Evolutionary conservation across 768 basidiomycete genomes (phyloP).

Genomic region (Pluteus cervinus): DNA sequence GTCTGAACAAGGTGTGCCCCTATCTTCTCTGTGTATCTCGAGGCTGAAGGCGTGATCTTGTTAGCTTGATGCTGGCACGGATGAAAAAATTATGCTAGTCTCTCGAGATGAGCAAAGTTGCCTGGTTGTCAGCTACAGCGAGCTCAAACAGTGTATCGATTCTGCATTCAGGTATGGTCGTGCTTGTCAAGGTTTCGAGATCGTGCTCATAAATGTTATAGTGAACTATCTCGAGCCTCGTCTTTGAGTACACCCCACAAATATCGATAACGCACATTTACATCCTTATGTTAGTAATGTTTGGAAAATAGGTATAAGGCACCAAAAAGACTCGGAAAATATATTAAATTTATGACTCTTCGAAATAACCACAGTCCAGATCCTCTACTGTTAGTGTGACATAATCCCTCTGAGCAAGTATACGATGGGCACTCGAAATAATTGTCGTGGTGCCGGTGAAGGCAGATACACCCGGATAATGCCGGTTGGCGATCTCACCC

Average conservation of each 20-base stretch:
- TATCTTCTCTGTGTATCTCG: background rate
- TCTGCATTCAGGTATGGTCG: slow-evolving; percentile 69
- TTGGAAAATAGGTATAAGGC: slow-evolving; percentile 8
- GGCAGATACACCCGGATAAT: too few species aligned
- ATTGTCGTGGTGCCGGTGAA: too few species aligned
- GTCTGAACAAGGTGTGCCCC: slow-evolving; percentile 80
- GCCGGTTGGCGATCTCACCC: too few species aligned
- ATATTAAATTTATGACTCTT: slow-evolving; percentile 9
- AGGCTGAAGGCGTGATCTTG: background rate
- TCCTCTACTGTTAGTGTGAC: background rate
- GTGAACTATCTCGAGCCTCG: slow-evolving; percentile 41
- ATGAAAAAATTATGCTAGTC: slow-evolving; percentile 93
- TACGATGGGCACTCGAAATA: background rate
- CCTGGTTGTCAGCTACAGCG: slow-evolving; percentile 88
- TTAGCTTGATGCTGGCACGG: slow-evolving; percentile 88
- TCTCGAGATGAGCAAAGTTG: slow-evolving; percentile 95
- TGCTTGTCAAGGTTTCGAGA: slow-evolving; percentile 2
- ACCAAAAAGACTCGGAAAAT: slow-evolving; percentile 13
- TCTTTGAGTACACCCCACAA: slow-evolving; percentile 12
- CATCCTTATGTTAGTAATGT: slow-evolving; percentile 2
- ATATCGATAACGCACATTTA: slow-evolving; percentile 7
- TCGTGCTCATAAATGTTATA: slow-evolving; percentile 14
- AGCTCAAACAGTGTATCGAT: slow-evolving; percentile 82
- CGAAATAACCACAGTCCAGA: background rate
- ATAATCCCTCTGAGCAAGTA: background rate